Base-by-base conservation (phyloP, 805 yeast genomes). In the Candida ascalaphidarum region DNA sequence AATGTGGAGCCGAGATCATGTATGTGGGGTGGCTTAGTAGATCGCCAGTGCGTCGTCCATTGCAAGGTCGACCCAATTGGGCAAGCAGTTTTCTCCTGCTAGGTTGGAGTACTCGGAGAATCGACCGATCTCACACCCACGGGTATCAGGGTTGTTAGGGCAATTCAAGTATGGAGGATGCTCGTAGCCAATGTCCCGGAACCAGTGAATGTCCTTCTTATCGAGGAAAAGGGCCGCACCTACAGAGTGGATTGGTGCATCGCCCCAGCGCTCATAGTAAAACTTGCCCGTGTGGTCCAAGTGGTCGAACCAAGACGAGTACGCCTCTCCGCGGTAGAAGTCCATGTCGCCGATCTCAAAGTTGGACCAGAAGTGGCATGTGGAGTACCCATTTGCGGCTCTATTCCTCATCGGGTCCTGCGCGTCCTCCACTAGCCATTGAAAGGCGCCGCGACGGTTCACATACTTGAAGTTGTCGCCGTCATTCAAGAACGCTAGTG, bases 241-340 rank as follows among this genome's bases (percentile, higher is more conserved):
- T 24, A 85, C 44, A 3, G 86, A 74, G 48, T 83, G 92, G 2
- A 84, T 92, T 0, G 95, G 95, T 0, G 94, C 95, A 58, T 84
- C 95, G 3, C 95, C 95, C 95, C 95, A 84, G 32, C 95, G 57
- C 50, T 86, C 95, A 44, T 85, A 85, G 50, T 82, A 85, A 44
- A 84, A 84, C 4, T 89, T 89, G 12, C 94, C 92, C 1, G 76
- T 53, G 3, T 62, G 35, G 32, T 84, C 95, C 22, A 85, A 55
- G 43, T 62, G 56, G 18, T 77, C 57, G 43, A 78, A 72, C 74
- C 81, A 84, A 9, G 55, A 53, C 21, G 63, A 58, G 46, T 84
- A 85, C 1, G 85, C 73, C 30, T 80, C 77, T 14, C 68, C 56
- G 29, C 95, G 58, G 55, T 64, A 80, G 41, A 85, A 85, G 39